Evolutionary conservation across 768 basidiomycete species (phyloP).

Genomic region (Suillus fuscotomentosus): DNA sequence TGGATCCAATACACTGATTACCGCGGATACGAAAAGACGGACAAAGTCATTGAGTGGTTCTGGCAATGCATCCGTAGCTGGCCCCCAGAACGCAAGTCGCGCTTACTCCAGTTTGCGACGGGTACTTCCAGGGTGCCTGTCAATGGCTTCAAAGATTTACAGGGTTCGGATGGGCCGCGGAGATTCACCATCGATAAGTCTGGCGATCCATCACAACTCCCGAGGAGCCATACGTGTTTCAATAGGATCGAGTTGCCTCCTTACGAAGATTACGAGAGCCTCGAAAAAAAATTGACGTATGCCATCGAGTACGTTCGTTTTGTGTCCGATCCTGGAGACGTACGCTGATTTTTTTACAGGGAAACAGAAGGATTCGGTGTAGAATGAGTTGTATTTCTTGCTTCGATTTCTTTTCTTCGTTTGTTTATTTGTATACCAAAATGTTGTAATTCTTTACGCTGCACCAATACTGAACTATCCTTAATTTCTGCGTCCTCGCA

Average conservation of each 20-base stretch:
- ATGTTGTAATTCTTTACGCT: not conserved
- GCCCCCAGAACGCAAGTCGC: slow-evolving; percentile 87
- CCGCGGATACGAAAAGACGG: slow-evolving; percentile 81
- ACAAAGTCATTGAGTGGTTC: slow-evolving; percentile 93
- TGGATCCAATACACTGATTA: slow-evolving; percentile 96
- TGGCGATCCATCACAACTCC: slow-evolving; percentile 84
- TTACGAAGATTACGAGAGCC: slow-evolving; percentile 82
- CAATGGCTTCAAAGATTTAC: slow-evolving; percentile 93
- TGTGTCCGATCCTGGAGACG: not conserved
- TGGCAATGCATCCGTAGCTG: slow-evolving; percentile 91
- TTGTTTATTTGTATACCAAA: not conserved
- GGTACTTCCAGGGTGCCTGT: slow-evolving; percentile 84
- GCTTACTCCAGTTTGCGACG: slow-evolving; percentile 86
- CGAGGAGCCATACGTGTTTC: slow-evolving; percentile 93
- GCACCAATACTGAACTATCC: not conserved
- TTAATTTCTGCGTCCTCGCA: not conserved
- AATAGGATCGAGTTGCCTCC: slow-evolving; percentile 87
- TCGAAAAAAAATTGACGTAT: slow-evolving; percentile 83
- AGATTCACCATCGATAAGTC: slow-evolving; percentile 95
- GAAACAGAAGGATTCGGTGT: slow-evolving; percentile 79
- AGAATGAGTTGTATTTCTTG: slow-evolving; percentile 36
- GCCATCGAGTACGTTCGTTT: slow-evolving; percentile 69
- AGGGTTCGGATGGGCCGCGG: slow-evolving; percentile 90
- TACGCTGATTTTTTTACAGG: slow-evolving; percentile 34
- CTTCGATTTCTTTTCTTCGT: slow-evolving; percentile 3